A percentile compares a stretch with the other conserved stretches of the same genome.
Evolutionary conservation across 2,329 filamentous ascomycete genomes (phyloP).

Genomic region (Shiraia bambusicola): DNA sequence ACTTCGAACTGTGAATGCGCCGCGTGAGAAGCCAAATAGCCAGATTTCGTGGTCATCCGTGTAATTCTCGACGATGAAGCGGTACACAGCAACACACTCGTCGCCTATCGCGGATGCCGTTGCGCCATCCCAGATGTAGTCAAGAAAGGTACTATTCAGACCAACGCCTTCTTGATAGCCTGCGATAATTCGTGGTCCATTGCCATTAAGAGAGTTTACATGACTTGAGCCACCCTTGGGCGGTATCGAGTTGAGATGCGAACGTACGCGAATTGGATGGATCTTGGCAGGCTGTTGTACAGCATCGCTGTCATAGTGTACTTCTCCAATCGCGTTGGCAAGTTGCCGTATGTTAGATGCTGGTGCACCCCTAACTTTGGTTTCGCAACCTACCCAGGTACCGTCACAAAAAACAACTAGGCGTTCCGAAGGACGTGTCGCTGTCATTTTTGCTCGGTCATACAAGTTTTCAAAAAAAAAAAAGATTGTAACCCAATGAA

Average conservation of each 20-base stretch:
- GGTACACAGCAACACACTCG: conserved; percentile 40
- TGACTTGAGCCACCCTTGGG: not conserved
- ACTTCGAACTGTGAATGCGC: conserved; percentile 49
- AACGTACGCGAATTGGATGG: conserved; percentile 19
- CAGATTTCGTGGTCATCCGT: conserved; percentile 46
- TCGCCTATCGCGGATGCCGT: conserved; percentile 40
- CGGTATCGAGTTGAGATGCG: conserved; percentile 2
- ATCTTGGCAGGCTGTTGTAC: conserved; percentile 18
- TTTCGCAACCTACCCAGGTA: conserved; percentile 42
- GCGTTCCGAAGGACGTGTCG: conserved; percentile 21
- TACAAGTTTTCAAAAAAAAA: not conserved
- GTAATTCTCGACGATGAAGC: conserved; percentile 41
- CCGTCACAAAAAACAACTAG: conserved; percentile 40
- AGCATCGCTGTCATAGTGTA: conserved; percentile 16
- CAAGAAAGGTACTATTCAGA: conserved; percentile 38
- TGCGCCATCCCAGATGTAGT: conserved; percentile 42
- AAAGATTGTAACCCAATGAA: not conserved
- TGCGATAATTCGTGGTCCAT: conserved; percentile 24
- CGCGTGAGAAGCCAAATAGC: conserved; percentile 50
- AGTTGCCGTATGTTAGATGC: conserved; percentile 37
- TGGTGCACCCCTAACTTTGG: conserved; percentile 27
- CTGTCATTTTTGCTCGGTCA: conserved; percentile 1
- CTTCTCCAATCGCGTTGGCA: conserved; percentile 34
- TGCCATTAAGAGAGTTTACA: not conserved
- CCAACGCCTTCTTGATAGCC: conserved; percentile 43